These are phyloP conservation scores for Yamadazyma dushanensis DNA, from an alignment of 1,139 yeast species.

Conservation along the genomic window DNA sequence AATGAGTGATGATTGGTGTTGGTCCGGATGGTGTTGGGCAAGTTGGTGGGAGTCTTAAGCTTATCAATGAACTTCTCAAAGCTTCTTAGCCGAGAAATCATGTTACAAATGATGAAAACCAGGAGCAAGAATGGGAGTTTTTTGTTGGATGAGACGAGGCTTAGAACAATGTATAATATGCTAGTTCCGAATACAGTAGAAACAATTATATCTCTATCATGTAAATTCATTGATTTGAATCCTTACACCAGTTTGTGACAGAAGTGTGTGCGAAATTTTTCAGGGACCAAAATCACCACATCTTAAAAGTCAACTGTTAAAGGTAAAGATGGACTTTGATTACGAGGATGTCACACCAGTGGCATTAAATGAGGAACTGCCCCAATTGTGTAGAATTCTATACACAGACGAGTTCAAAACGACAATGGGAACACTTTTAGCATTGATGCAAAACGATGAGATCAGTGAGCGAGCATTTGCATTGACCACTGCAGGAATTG, in stretches of 20 bases:
- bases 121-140: conserved; percentile 29
- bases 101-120: conserved; percentile 32
- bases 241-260: background rate
- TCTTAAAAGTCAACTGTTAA: background rate
- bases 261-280: background rate
- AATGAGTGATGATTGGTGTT: conserved; percentile 4
- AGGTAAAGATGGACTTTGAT: background rate
- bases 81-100: conserved; percentile 29
- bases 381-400: conserved; percentile 69
- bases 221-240: conserved; percentile 9
- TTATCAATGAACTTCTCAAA: conserved; percentile 9
- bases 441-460: conserved; percentile 61
- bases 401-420: conserved; percentile 70
- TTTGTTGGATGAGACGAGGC: conserved; percentile 17
- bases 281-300: background rate
- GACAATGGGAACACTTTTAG: conserved; percentile 62
- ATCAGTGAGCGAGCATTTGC: conserved; percentile 69
- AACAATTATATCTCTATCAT: conserved; percentile 12
- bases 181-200: conserved; percentile 11
- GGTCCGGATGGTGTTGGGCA: conserved; percentile 2
- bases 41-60: conserved; percentile 3
- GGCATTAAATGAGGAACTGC: conserved; percentile 45
- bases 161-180: conserved; percentile 13
- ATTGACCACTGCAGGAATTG: conserved; percentile 64
- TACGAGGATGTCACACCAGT: conserved; percentile 45